Percentiles rank a stretch among this genome's conserved stretches.
Conservation (phyloP, 2,329 filamentous ascomycete genomes). For the Fusarium stilboides region DNA sequence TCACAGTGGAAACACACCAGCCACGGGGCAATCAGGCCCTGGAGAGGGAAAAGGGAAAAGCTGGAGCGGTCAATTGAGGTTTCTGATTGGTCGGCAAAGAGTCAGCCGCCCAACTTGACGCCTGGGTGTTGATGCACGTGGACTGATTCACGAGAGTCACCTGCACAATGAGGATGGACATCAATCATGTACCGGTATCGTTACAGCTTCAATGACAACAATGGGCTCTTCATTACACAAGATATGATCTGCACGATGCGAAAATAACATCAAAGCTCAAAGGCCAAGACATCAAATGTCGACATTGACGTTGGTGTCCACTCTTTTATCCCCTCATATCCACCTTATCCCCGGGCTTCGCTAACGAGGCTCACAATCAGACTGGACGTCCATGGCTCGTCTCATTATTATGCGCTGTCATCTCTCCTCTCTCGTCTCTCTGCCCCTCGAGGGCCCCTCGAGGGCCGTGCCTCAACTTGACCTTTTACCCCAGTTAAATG, state of each 20-base stretch:
- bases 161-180: neutral
- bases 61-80: conserved; percentile 35
- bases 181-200: neutral
- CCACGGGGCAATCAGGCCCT: conserved; percentile 15
- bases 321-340: conserved; percentile 3
- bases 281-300: too few relatives aligned
- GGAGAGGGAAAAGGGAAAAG: conserved; percentile 19
- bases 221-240: too few relatives aligned
- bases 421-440: neutral
- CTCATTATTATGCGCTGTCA: conserved; percentile 9
- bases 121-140: conserved; percentile 33
- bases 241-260: too few relatives aligned
- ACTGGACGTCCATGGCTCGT: neutral
- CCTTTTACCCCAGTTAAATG: neutral
- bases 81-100: conserved; percentile 27
- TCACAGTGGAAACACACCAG: conserved; percentile 17
- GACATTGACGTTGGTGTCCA: neutral
- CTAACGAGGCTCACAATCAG: neutral
- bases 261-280: too few relatives aligned
- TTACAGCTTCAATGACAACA: too few relatives aligned
- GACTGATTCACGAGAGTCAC: conserved; percentile 27
- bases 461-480: neutral
- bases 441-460: too few relatives aligned
- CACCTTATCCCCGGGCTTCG: conserved; percentile 12
- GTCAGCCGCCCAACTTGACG: conserved; percentile 35